A percentile compares a stretch with the other conserved stretches of the same genome.
phyloP scores from a whole-genome alignment of 139 green algal species.

The Asterochloris sp. region DNA sequence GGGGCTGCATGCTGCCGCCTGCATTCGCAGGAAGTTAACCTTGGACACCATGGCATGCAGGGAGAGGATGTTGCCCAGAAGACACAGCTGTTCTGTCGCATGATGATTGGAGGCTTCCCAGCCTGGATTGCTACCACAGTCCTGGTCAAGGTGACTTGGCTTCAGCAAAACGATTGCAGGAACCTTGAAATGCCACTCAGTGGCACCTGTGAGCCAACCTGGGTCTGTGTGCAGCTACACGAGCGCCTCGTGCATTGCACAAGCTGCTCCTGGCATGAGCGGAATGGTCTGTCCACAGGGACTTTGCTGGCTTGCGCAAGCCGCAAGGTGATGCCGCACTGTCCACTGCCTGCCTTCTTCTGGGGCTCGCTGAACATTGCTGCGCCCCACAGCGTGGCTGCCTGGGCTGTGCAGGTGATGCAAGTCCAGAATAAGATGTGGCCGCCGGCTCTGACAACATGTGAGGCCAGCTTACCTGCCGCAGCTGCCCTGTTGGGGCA shows the following conservation, averaged over 20 bases:
- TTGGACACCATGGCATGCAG: background rate
- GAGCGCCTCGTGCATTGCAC: background rate
- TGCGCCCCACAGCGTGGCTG: too few species aligned
- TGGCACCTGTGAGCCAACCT: background rate
- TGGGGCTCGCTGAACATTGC: background rate
- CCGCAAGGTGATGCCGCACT: background rate
- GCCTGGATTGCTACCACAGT: background rate
- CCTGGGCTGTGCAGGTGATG: conserved; percentile 1
- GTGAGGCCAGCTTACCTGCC: background rate
- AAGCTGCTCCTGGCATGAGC: background rate
- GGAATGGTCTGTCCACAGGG: background rate
- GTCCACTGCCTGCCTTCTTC: background rate
- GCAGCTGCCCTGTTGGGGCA: too few species aligned
- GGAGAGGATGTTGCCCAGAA: background rate
- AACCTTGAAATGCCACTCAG: background rate
- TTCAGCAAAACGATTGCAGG: background rate
- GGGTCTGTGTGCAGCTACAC: background rate
- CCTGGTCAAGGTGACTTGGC: background rate
- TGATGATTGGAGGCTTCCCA: conserved; percentile 12
- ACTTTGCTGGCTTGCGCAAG: background rate
- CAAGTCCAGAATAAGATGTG: conserved; percentile 19
- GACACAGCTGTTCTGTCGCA: conserved; percentile 7
- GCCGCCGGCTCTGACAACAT: conserved; percentile 11
- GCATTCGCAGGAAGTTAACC: background rate
- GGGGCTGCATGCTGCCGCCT: background rate